Conservation (phyloP, 768 basidiomycete genomes). For the Leccinellum luteum region DNA sequence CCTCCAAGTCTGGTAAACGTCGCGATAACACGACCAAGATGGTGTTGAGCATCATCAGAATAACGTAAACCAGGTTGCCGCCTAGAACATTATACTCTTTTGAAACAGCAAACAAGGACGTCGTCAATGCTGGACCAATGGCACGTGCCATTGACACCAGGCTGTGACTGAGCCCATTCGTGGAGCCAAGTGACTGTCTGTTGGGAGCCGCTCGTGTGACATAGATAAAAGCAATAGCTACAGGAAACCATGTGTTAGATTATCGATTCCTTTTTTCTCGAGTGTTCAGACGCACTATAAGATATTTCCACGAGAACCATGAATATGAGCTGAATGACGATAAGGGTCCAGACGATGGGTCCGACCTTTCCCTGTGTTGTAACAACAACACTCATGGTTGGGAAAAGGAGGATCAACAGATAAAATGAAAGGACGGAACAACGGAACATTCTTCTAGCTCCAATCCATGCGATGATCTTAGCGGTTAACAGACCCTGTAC, state of each 20-base stretch:
- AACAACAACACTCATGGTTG: conserved; percentile 43
- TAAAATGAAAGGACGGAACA: conserved; percentile 36
- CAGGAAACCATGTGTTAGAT: conserved; percentile 1
- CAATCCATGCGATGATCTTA: conserved; percentile 38
- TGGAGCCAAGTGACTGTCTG: conserved; percentile 51
- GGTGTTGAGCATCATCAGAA: conserved; percentile 35
- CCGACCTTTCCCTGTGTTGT: conserved; percentile 30
- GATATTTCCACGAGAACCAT: conserved; percentile 39
- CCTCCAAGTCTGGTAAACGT: conserved; percentile 19
- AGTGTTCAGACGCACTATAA: conserved; percentile 34
- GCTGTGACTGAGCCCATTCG: conserved; percentile 55
- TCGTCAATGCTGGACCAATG: conserved; percentile 46
- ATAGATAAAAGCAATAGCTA: conserved; percentile 50
- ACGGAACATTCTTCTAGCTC: conserved; percentile 41
- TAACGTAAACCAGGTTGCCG: conserved; percentile 49
- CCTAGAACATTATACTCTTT: conserved; percentile 46
- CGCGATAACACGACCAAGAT: conserved; percentile 21
- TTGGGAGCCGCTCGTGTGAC: conserved; percentile 52
- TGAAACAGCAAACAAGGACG: conserved; percentile 54
- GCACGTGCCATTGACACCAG: conserved; percentile 44
- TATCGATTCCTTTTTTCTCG: background rate
- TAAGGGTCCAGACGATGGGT: conserved; percentile 35
- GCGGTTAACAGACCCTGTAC: conserved; percentile 43
- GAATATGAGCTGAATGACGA: conserved; percentile 28
- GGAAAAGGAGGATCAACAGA: conserved; percentile 42